Conservation (phyloP, 192 early-diverging fungal genomes). For the Chytriomyces sp. region DNA sequence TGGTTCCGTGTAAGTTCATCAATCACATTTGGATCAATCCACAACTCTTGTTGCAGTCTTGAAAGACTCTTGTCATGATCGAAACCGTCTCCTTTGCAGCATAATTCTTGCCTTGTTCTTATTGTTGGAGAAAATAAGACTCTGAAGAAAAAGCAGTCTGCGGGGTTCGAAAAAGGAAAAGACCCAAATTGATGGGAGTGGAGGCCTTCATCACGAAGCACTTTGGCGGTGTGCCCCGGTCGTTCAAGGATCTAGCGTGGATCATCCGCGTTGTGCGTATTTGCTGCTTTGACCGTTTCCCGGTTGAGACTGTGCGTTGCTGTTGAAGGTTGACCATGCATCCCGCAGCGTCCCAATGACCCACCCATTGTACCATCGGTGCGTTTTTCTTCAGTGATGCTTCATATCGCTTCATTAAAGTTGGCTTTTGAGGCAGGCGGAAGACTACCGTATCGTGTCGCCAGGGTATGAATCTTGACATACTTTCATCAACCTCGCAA, state of each 20-base stretch:
- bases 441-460: slow-evolving; percentile 46
- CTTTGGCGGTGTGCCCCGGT: slow-evolving; percentile 48
- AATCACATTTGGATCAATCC: too few relatives aligned
- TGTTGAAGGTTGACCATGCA: background rate
- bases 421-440: slow-evolving; percentile 27
- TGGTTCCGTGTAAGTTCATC: too few relatives aligned
- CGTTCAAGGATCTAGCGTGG: slow-evolving; percentile 50
- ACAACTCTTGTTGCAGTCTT: too few relatives aligned
- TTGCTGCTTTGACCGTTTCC: background rate
- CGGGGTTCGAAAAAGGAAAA: slow-evolving; percentile 6
- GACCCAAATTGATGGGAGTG: background rate
- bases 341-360: slow-evolving; percentile 35
- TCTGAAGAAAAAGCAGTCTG: too few relatives aligned
- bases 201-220: slow-evolving; percentile 30
- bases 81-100: too few relatives aligned
- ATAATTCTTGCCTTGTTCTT: too few relatives aligned
- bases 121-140: too few relatives aligned
- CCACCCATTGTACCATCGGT: slow-evolving; percentile 38
- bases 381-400: slow-evolving; percentile 5
- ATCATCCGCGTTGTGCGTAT: slow-evolving; percentile 41
- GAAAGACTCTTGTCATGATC: too few relatives aligned
- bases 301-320: background rate
- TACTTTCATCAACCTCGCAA: background rate
- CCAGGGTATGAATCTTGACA: slow-evolving; percentile 40
- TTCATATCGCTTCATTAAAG: background rate